Conservation (phyloP, 2,329 filamentous ascomycete species). For the Malbranchea cinnamomea region DNA sequence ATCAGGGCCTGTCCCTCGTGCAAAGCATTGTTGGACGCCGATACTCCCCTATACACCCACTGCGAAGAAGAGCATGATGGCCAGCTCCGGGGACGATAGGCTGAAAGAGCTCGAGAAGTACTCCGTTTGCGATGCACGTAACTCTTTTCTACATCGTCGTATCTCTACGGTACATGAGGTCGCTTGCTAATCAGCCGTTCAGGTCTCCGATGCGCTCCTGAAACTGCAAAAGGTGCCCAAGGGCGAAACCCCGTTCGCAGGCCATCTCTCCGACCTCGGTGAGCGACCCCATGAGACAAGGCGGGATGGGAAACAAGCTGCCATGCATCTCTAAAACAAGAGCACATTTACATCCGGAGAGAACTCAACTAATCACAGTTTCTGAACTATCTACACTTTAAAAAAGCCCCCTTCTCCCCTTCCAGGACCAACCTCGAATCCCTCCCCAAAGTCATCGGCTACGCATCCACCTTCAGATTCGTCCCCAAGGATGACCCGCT, state of each 20-base stretch:
- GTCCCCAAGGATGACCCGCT: constrained; percentile 39
- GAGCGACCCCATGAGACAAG: constrained; percentile 8
- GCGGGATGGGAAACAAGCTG: neutral
- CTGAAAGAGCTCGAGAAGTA: constrained; percentile 18
- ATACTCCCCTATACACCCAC: too few relatives aligned
- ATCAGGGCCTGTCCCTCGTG: too few relatives aligned
- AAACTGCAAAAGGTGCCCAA: constrained; percentile 40
- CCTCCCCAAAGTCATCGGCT: constrained; percentile 25
- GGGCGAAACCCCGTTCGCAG: constrained; percentile 42
- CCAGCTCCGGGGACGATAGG: constrained; percentile 23
- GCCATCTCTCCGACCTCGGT: constrained; percentile 51
- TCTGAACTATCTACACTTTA: constrained; percentile 6
- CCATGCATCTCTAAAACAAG: neutral
- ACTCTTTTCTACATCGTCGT: neutral
- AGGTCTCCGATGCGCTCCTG: constrained; percentile 59
- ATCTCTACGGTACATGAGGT: neutral
- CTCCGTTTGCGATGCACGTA: constrained; percentile 29
- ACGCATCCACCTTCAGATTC: constrained; percentile 37
- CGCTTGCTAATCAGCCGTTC: constrained; percentile 2
- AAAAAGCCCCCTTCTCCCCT: constrained; percentile 22
- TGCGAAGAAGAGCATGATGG: too few relatives aligned
- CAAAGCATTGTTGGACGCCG: too few relatives aligned
- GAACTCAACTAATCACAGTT: neutral
- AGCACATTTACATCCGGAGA: neutral
- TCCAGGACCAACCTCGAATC: constrained; percentile 15